A percentile compares a stretch with the other conserved stretches of the same genome.
Evolutionary conservation across 345 rosid genomes (phyloP).

Genomic region (Firmiana major): DNA sequence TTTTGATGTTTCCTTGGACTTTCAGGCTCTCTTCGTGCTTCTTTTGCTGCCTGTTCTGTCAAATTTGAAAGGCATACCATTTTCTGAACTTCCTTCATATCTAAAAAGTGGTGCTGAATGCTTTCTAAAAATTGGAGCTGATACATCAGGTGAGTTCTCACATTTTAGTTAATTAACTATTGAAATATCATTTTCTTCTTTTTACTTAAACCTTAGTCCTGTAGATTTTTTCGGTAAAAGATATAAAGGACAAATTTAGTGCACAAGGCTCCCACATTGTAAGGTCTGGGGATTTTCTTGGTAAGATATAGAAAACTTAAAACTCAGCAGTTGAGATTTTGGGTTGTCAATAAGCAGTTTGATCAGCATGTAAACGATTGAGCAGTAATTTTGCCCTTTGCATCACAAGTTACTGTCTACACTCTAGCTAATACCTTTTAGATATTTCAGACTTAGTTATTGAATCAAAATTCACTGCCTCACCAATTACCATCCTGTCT

Average conservation of each 20-base stretch:
- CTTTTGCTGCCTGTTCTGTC: slow-evolving; percentile 71
- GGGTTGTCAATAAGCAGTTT: background rate
- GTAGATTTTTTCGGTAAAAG: background rate
- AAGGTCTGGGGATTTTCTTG: background rate
- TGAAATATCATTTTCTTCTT: background rate
- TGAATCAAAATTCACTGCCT: background rate
- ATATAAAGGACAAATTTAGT: no score
- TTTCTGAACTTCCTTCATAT: slow-evolving; percentile 57
- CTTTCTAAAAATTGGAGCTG: slow-evolving; percentile 60
- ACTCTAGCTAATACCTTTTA: background rate
- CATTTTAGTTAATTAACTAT: background rate
- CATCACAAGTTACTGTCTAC: background rate
- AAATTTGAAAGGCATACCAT: slow-evolving; percentile 78
- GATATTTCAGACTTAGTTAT: background rate
- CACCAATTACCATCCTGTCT: background rate
- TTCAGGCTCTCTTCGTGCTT: slow-evolving; percentile 82
- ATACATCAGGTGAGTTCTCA: slow-evolving; percentile 49
- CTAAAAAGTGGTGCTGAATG: slow-evolving; percentile 80
- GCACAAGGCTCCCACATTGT: no score
- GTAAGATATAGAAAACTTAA: background rate
- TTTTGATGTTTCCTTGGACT: slow-evolving; percentile 2
- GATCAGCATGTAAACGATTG: background rate
- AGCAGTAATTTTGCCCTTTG: background rate
- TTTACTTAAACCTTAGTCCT: background rate
- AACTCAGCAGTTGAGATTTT: background rate